Evolutionary conservation across 1,139 yeast genomes (phyloP).

Genomic region (Hyphopichia burtonii): DNA sequence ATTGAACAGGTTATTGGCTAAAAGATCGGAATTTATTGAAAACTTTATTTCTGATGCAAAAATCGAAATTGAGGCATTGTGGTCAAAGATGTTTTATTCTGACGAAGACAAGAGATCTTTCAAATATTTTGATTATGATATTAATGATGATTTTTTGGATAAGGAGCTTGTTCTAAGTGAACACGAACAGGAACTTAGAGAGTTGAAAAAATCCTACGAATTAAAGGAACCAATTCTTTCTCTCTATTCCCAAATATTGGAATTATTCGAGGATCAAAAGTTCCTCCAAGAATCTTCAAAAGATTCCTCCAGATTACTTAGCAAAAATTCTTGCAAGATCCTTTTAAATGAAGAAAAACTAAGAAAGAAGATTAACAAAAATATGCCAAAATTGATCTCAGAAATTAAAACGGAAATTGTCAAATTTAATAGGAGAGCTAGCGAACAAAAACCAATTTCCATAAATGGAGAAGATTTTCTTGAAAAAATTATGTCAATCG

Average conservation of each 20-base stretch:
- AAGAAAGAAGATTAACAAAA: constrained; percentile 63
- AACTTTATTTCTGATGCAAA: constrained; percentile 66
- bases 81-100: constrained; percentile 64
- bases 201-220: constrained; percentile 50
- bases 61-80: constrained; percentile 52
- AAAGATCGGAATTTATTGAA: constrained; percentile 64
- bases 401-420: constrained; percentile 49
- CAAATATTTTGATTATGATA: constrained; percentile 35
- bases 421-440: constrained; percentile 41
- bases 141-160: constrained; percentile 38
- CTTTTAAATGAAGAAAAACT: constrained; percentile 76
- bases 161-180: constrained; percentile 54
- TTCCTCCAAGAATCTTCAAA: constrained; percentile 68
- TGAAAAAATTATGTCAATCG: constrained; percentile 41
- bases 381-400: constrained; percentile 62
- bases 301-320: constrained; percentile 76
- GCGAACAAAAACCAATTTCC: constrained; percentile 38
- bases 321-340: constrained; percentile 77
- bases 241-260: constrained; percentile 53
- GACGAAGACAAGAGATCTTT: constrained; percentile 40
- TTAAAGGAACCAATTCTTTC: constrained; percentile 55
- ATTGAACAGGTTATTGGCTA: constrained; percentile 53
- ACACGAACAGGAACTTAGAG: constrained; percentile 63
- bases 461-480: constrained; percentile 49
- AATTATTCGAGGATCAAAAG: constrained; percentile 57